Evolutionary conservation across 352 stramenopile genomes (phyloP), one percentile per base, ranked within the genome.

Genomic region (Phytophthora aleatoria): DNA sequence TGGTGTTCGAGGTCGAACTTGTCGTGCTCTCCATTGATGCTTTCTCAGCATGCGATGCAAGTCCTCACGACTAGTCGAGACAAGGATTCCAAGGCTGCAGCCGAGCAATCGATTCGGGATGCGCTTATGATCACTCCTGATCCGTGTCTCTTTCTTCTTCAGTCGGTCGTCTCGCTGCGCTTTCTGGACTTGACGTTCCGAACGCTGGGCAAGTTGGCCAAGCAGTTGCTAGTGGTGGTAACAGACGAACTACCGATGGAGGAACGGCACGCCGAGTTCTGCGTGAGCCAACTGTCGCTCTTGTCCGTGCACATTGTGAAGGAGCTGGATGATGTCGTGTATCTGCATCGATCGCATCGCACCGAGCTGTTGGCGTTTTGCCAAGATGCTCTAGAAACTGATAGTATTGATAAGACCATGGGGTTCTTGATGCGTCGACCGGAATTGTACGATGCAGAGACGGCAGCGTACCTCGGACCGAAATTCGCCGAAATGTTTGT

Each of bases 221-320:
- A 90, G 64, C 79, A 87, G 43, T 73, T 92, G 61, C 67, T 92
- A 42, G 54, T 70, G 9, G 71, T 90, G 28, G 65, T 90, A 27
- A 69, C 61, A n/a, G 59, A 71, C 0, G 55, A 76, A 3, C 13
- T 78, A 20, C 30, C 49, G 15, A 73, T 87, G 51, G 51, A 82
- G 39, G 27, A 70, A 38, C 69, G 78, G 2, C 84, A 92, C 52
- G 62, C 68, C 5, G 66, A 78, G 44, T 89, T 79, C 54, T 92
- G 84, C 48, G 63, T 91, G 15, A 68, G 47, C 9, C 81, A 89
- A 35, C 67, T 92, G 6, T 66, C 68, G 3, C 30, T 73, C n/a
- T 61, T 90, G 49, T 87, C 83, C 0, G 68, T 92, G 27, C 80
- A 92, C 45, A 81, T 92, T 50, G 76, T 92, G 30, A 89, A 90